phyloP scores from a whole-genome alignment of 2,329 filamentous ascomycete genomes.

The Aspergillus candidus region DNA sequence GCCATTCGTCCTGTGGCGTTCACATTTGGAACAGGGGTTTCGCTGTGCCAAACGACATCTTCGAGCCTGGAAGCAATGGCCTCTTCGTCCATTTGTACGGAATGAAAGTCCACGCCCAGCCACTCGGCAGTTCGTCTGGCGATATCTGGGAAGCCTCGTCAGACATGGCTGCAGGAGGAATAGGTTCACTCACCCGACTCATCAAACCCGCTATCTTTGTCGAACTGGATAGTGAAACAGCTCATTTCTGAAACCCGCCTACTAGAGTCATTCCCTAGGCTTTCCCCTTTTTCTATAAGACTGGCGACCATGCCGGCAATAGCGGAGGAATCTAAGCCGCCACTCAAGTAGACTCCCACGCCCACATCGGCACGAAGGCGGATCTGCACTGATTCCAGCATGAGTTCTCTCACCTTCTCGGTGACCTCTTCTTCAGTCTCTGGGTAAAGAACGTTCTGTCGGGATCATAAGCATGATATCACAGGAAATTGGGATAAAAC shows the following conservation, averaged over 20 bases:
- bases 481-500: no score
- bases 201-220: slow-evolving; percentile 44
- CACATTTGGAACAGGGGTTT: slow-evolving; percentile 45
- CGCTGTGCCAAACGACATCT: slow-evolving; percentile 42
- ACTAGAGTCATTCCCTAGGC: slow-evolving; percentile 42
- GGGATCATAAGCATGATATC: not conserved
- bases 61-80: slow-evolving; percentile 40
- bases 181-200: slow-evolving; percentile 39
- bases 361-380: slow-evolving; percentile 54
- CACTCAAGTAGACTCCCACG: slow-evolving; percentile 52
- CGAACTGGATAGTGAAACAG: slow-evolving; percentile 51
- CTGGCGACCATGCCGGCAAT: slow-evolving; percentile 53
- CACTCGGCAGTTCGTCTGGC: slow-evolving; percentile 45
- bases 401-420: slow-evolving; percentile 42
- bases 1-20: slow-evolving; percentile 49
- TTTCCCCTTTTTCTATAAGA: slow-evolving; percentile 43
- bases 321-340: slow-evolving; percentile 54
- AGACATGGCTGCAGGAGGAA: not conserved
- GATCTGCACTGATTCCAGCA: slow-evolving; percentile 49
- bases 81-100: slow-evolving; percentile 41
- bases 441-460: slow-evolving; percentile 32
- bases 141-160: slow-evolving; percentile 24
- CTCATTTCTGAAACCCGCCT: slow-evolving; percentile 31
- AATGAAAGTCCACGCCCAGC: slow-evolving; percentile 42
- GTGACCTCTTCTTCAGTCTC: slow-evolving; percentile 49